phyloP scores from a whole-genome alignment of 176 grass and related monocot genomes.

The Oryza meyeriana region DNA sequence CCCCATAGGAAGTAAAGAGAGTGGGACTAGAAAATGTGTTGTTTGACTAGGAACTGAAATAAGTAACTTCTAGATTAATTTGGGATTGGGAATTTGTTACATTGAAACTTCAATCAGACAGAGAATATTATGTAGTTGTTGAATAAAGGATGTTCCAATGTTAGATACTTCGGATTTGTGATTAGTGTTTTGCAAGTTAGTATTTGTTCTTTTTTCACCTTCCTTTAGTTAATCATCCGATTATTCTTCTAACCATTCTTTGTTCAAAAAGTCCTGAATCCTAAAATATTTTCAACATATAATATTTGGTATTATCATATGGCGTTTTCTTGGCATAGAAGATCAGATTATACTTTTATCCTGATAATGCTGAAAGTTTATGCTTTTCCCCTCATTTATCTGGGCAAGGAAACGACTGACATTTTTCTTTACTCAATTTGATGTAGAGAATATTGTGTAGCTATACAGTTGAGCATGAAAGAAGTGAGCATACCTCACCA shows the following conservation, averaged over 20 bases:
- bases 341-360: conserved; percentile 10
- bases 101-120: background rate
- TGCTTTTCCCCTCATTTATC: background rate
- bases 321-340: background rate
- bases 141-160: background rate
- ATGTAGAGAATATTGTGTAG: conserved; percentile 3
- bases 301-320: background rate
- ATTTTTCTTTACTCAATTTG: background rate
- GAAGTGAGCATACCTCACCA: background rate
- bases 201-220: conserved; percentile 7
- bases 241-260: conserved; percentile 11
- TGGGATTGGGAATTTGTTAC: background rate
- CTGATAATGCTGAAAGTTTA: conserved; percentile 19
- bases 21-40: background rate
- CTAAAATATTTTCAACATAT: conserved; percentile 4
- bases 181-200: background rate
- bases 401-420: background rate
- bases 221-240: background rate
- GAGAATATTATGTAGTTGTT: background rate
- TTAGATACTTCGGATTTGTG: background rate
- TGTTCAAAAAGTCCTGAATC: background rate
- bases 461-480: background rate
- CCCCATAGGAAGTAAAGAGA: background rate
- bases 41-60: background rate
- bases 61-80: conserved; percentile 1